Evolutionary conservation across 2,329 filamentous ascomycete species (phyloP).

Genomic region (Colletotrichum phormii): DNA sequence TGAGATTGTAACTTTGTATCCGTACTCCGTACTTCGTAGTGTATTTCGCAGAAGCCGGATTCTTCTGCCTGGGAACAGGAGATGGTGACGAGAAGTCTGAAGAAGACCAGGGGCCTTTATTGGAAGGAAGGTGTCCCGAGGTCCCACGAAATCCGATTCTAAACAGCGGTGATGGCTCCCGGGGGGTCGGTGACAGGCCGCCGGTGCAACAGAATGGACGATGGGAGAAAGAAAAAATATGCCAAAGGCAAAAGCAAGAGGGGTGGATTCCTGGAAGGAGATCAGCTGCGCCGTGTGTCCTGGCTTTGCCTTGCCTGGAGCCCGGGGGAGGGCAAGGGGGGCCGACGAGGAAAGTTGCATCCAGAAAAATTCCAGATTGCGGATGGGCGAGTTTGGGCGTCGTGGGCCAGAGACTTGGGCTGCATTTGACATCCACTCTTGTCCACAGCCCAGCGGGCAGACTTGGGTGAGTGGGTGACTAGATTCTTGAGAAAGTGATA

Average conservation of each 20-base stretch:
- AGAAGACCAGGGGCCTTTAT: background rate
- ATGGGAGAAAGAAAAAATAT: background rate
- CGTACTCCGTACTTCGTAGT: background rate
- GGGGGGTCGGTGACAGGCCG: constrained; percentile 25
- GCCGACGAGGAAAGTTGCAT: constrained; percentile 23
- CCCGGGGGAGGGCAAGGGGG: constrained; percentile 1
- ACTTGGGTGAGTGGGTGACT: background rate
- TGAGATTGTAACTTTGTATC: background rate
- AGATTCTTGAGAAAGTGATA: constrained; percentile 9
- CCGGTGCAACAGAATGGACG: constrained; percentile 9
- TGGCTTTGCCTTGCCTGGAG: constrained; percentile 25
- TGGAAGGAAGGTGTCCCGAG: constrained; percentile 14
- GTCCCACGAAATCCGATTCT: constrained; percentile 9
- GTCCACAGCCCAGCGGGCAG: constrained; percentile 1
- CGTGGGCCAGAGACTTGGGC: background rate
- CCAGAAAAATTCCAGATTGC: constrained; percentile 33
- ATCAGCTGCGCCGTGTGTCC: constrained; percentile 27
- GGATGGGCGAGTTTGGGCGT: constrained; percentile 12
- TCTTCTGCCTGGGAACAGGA: constrained; percentile 2
- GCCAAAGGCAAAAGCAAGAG: constrained; percentile 9
- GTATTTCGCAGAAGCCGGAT: background rate
- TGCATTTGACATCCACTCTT: constrained; percentile 5
- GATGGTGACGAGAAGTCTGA: background rate
- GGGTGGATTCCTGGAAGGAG: constrained; percentile 22
- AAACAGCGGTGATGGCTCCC: constrained; percentile 35